Evolutionary conservation across 352 stramenopile species (phyloP).

Genomic region (Aphanomyces euteiches): DNA sequence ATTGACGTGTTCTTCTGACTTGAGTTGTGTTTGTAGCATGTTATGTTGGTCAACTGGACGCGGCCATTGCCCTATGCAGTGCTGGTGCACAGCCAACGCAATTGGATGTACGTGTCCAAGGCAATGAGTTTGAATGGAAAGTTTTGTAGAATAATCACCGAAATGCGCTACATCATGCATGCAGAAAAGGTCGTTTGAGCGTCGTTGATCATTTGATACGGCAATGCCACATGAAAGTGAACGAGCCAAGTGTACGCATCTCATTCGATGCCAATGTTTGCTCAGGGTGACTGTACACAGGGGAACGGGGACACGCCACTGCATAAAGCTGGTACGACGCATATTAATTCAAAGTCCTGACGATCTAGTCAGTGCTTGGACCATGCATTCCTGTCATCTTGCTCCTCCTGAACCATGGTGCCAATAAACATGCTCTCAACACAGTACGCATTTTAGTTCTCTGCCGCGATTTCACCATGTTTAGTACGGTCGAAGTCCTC

Average conservation of each 20-base stretch:
- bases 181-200: constrained; percentile 64
- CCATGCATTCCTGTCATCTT: constrained; percentile 5
- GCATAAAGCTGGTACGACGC: constrained; percentile 62
- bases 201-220: constrained; percentile 55
- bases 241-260: constrained; percentile 46
- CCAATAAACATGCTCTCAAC: constrained; percentile 55
- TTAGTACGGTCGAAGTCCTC: neutral
- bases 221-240: constrained; percentile 51
- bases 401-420: constrained; percentile 55
- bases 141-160: constrained; percentile 41
- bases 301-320: constrained; percentile 62
- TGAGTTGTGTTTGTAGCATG: constrained; percentile 36
- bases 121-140: neutral
- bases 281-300: neutral
- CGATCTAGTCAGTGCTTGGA: neutral
- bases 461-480: neutral
- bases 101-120: constrained; percentile 34
- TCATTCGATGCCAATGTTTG: too few species aligned
- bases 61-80: constrained; percentile 52
- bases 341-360: neutral
- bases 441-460: neutral
- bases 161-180: constrained; percentile 73
- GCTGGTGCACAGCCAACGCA: constrained; percentile 42
- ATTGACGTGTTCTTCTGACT: neutral
- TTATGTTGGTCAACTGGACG: constrained; percentile 54